Evolutionary conservation across 2,329 filamentous ascomycete species (phyloP).

Genomic region (Fusarium tuaranense): DNA sequence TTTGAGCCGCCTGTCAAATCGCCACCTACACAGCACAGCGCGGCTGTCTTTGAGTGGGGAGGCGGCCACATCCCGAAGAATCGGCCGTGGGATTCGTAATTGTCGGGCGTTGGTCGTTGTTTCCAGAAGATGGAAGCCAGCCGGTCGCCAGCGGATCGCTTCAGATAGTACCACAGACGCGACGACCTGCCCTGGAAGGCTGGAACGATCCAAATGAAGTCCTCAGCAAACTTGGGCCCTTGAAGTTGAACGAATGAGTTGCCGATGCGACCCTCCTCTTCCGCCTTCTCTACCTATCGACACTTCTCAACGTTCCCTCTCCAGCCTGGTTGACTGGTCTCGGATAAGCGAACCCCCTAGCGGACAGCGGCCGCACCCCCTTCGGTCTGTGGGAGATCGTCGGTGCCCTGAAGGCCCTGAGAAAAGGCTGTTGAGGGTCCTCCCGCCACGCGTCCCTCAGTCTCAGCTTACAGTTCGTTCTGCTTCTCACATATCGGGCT

Average conservation of each 20-base stretch:
- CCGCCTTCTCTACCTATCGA: conserved; percentile 18
- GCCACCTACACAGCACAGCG: conserved; percentile 5
- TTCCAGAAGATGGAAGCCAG: neutral
- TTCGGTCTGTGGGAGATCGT: conserved; percentile 20
- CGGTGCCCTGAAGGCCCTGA: neutral
- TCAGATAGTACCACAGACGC: conserved; percentile 1
- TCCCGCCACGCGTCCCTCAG: conserved; percentile 42
- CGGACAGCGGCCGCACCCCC: conserved; percentile 21
- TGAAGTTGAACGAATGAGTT: conserved; percentile 34
- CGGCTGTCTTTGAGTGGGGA: conserved; percentile 16
- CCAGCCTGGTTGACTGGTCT: conserved; percentile 8
- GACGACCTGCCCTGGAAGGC: neutral
- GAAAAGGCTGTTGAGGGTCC: conserved; percentile 21
- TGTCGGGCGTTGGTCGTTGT: conserved; percentile 16
- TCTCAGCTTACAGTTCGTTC: conserved; percentile 27
- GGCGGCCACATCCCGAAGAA: conserved; percentile 15
- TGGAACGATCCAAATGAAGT: conserved; percentile 7
- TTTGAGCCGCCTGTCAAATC: conserved; percentile 22
- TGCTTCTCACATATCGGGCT: neutral
- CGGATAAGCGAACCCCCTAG: conserved; percentile 16
- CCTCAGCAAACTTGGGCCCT: neutral
- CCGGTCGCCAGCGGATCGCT: conserved; percentile 2
- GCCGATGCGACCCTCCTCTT: conserved; percentile 28
- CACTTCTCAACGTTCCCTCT: conserved; percentile 21
- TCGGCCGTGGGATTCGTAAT: conserved; percentile 24